These are phyloP conservation scores for Xylariaceae sp. DNA, from an alignment of 2,329 filamentous ascomycete species.

Conservation along the genomic window DNA sequence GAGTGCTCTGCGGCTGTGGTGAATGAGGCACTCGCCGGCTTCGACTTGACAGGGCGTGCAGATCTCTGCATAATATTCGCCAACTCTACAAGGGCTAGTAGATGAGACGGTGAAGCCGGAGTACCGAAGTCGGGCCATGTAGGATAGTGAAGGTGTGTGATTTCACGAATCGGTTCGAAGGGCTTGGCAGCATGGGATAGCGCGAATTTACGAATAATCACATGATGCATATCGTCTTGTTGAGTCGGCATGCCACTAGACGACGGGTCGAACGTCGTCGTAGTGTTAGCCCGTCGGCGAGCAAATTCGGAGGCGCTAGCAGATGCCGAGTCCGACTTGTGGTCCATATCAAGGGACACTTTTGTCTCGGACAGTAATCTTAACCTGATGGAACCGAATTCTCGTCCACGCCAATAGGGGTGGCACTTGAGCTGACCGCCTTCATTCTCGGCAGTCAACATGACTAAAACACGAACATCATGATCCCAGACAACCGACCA, in stretches of 20 bases:
- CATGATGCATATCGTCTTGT: slow-evolving; percentile 60
- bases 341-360: slow-evolving; percentile 67
- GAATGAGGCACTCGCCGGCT: slow-evolving; percentile 33
- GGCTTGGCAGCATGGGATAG: slow-evolving; percentile 71
- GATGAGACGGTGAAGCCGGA: slow-evolving; percentile 79
- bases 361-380: slow-evolving; percentile 76
- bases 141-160: slow-evolving; percentile 90
- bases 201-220: slow-evolving; percentile 81
- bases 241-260: slow-evolving; percentile 28
- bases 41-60: slow-evolving; percentile 44
- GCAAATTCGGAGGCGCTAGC: slow-evolving; percentile 35
- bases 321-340: slow-evolving; percentile 37
- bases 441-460: slow-evolving; percentile 91
- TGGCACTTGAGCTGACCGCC: slow-evolving; percentile 93
- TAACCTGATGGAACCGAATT: slow-evolving; percentile 73
- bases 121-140: slow-evolving; percentile 98
- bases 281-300: slow-evolving; percentile 51
- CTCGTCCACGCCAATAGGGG: slow-evolving; percentile 78
- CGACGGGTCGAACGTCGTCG: slow-evolving; percentile 37
- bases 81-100: slow-evolving; percentile 84
- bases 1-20: slow-evolving; percentile 21
- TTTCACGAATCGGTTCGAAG: slow-evolving; percentile 81
- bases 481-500: slow-evolving; percentile 98
- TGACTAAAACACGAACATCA: slow-evolving; percentile 89
- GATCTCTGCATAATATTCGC: slow-evolving; percentile 68